Percentiles rank a stretch among this genome's conserved stretches.
Conservation (phyloP, 2,329 filamentous ascomycete species). For the Tolypocladium ovalisporum region DNA sequence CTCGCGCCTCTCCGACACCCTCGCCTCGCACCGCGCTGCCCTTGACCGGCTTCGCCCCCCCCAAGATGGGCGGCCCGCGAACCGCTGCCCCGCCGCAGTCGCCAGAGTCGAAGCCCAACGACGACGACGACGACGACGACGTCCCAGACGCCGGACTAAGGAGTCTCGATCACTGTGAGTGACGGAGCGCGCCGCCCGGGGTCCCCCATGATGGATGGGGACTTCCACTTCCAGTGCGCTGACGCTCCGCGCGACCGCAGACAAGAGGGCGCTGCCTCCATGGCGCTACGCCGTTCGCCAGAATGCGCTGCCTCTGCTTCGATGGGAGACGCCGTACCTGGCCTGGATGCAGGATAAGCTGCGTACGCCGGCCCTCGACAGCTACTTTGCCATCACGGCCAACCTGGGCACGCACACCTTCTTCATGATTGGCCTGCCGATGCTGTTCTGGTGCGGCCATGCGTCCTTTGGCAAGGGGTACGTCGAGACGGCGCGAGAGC, state of each 20-base stretch:
- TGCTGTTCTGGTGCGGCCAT: constrained; percentile 94
- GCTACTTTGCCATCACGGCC: constrained; percentile 93
- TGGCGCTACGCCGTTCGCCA: constrained; percentile 87
- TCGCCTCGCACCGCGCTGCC: constrained; percentile 3
- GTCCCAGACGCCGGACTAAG: constrained; percentile 62
- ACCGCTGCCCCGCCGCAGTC: constrained; percentile 18
- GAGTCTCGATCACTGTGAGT: constrained; percentile 67
- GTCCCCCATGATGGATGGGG: background rate
- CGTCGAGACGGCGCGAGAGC: constrained; percentile 20
- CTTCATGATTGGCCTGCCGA: constrained; percentile 91
- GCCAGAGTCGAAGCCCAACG: constrained; percentile 10
- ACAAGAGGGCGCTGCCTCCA: constrained; percentile 69
- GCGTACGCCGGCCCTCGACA: constrained; percentile 77
- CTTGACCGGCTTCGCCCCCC: constrained; percentile 5
- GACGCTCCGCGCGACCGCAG: constrained; percentile 30
- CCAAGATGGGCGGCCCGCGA: constrained; percentile 20
- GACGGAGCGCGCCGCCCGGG: background rate
- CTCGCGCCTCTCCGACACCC: constrained; percentile 4
- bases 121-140: constrained; percentile 18
- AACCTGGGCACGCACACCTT: constrained; percentile 97
- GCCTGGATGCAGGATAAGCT: constrained; percentile 72
- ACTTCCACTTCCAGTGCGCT: background rate
- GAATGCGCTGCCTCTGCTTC: constrained; percentile 70
- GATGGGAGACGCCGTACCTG: constrained; percentile 92
- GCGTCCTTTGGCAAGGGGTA: constrained; percentile 79